These are phyloP conservation scores for Penicillium macrosclerotiorum DNA, from an alignment of 495 filamentous ascomycete genomes.

Conservation along the genomic window DNA sequence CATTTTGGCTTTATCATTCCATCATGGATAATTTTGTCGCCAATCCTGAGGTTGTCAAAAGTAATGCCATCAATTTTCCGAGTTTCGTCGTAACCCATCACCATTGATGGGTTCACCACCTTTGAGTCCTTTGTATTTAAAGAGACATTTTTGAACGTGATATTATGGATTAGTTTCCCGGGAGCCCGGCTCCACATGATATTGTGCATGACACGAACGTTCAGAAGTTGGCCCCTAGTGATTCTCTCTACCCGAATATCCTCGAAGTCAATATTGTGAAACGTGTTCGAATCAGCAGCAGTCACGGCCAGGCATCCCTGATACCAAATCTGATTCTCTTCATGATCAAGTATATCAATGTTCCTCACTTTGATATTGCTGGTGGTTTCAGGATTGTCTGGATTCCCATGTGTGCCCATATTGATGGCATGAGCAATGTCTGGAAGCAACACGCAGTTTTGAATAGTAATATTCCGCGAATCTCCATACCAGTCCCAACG, in stretches of 20 bases:
- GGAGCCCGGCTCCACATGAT: constrained; percentile 14
- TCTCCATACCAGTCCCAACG: constrained; percentile 14
- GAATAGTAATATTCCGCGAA: constrained; percentile 10
- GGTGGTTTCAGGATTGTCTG: constrained; percentile 8
- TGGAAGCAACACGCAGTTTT: constrained; percentile 7
- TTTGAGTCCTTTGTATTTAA: not conserved
- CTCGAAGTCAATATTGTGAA: constrained; percentile 12
- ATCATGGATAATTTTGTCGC: constrained; percentile 8
- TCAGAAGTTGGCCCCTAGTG: constrained; percentile 11
- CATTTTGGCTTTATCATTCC: constrained; percentile 16
- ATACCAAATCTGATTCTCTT: constrained; percentile 15
- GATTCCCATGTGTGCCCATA: constrained; percentile 17
- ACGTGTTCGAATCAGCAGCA: constrained; percentile 7
- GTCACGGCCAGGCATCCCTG: constrained; percentile 17
- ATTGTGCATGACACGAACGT: constrained; percentile 19
- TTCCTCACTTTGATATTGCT: constrained; percentile 7
- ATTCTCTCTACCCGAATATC: constrained; percentile 14
- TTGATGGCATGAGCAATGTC: constrained; percentile 16
- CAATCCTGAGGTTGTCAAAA: constrained; percentile 12
- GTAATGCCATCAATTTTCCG: constrained; percentile 7
- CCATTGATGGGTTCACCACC: constrained; percentile 9
- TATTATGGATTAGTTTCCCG: constrained; percentile 12
- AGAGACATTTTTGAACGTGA: constrained; percentile 11
- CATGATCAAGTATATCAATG: constrained; percentile 15
- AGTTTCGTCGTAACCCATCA: constrained; percentile 11